These are phyloP conservation scores for Aspergillus ellipticus DNA, from an alignment of 495 filamentous ascomycete species.

Conservation along the genomic window DNA sequence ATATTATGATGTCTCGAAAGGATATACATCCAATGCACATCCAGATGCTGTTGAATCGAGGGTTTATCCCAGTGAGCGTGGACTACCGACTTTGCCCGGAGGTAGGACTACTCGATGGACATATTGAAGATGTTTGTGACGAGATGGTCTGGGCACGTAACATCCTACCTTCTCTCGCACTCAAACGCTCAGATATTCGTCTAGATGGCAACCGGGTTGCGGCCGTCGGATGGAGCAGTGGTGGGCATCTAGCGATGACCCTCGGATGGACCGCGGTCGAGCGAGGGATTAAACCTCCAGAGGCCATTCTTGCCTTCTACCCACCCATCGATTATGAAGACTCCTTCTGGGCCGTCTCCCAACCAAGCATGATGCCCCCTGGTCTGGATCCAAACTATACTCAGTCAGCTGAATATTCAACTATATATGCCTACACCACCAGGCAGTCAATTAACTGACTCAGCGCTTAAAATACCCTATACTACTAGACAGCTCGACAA, in stretches of 20 bases:
- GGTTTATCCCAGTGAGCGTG: slow-evolving; percentile 51
- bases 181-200: slow-evolving; percentile 21
- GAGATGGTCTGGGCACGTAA: slow-evolving; percentile 42
- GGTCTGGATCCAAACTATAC: no score
- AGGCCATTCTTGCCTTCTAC: slow-evolving; percentile 52
- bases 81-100: slow-evolving; percentile 59
- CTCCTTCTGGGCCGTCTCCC: no score
- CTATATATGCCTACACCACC: no score
- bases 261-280: slow-evolving; percentile 33
- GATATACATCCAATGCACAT: slow-evolving; percentile 46
- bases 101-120: slow-evolving; percentile 30
- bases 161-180: slow-evolving; percentile 28
- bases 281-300: slow-evolving; percentile 32
- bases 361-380: no score
- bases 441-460: no score
- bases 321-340: slow-evolving; percentile 42
- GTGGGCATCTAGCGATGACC: slow-evolving; percentile 51
- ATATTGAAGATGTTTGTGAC: slow-evolving; percentile 45
- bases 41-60: slow-evolving; percentile 30
- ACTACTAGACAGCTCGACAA: no score
- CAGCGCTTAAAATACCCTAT: no score
- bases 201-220: slow-evolving; percentile 39
- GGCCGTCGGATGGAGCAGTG: slow-evolving; percentile 53
- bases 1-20: slow-evolving; percentile 45
- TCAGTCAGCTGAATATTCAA: no score